phyloP scores from a whole-genome alignment of 148 eudicot genomes.

The Fagopyrum esculentum region DNA sequence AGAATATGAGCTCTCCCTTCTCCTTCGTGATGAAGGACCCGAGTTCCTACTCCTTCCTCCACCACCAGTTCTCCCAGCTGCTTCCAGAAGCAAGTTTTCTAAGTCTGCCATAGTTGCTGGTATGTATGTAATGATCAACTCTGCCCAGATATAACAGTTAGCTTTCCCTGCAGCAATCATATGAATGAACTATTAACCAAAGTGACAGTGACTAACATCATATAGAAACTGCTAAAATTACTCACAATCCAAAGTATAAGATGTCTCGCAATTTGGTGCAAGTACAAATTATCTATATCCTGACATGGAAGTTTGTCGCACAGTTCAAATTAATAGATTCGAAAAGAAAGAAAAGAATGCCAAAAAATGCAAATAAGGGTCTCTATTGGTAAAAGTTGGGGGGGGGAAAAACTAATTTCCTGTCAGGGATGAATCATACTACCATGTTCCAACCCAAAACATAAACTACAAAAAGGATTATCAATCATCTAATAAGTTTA shows the following conservation, averaged over 20 bases:
- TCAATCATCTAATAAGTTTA: too few relatives aligned
- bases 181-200: not conserved
- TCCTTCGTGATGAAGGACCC: constrained; percentile 67
- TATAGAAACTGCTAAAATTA: not conserved
- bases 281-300: not conserved
- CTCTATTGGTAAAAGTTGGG: not conserved
- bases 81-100: constrained; percentile 82
- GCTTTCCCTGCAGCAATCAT: not conserved
- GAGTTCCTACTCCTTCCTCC: constrained; percentile 65
- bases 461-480: too few relatives aligned
- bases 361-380: not conserved
- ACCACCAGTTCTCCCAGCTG: constrained; percentile 88
- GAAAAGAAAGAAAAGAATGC: not conserved
- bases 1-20: constrained; percentile 57
- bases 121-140: constrained; percentile 24
- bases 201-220: not conserved
- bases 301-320: not conserved
- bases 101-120: constrained; percentile 62
- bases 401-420: too few relatives aligned
- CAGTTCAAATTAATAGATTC: not conserved
- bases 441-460: too few relatives aligned
- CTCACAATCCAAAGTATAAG: not conserved
- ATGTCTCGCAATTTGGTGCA: not conserved
- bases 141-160: constrained; percentile 20
- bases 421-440: too few relatives aligned